A percentile compares a stretch with the other conserved stretches of the same genome.
Evolutionary conservation across 169 alveolate genomes (phyloP).

Genomic region (Plasmodium gallinaceum): DNA sequence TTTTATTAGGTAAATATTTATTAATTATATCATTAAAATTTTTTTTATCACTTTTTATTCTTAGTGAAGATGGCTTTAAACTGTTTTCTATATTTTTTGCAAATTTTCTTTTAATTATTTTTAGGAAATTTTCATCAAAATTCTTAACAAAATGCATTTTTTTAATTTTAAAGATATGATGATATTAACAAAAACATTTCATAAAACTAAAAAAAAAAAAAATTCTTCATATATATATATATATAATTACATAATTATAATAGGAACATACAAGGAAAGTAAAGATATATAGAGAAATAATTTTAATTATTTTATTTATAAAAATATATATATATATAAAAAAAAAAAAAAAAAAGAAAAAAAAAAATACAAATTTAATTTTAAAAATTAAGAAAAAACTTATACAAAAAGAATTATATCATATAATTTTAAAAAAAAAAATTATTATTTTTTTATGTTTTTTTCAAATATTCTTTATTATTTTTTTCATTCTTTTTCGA

Average conservation of each 20-base stretch:
- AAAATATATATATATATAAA: no score
- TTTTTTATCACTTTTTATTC: constrained; percentile 37
- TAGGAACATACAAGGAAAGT: not conserved
- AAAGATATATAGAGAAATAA: not conserved
- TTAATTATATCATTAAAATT: constrained; percentile 65
- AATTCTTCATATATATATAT: not conserved
- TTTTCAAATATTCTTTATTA: not conserved
- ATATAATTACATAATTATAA: not conserved
- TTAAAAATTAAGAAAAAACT: not conserved
- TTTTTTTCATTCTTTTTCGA: not conserved
- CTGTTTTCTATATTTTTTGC: constrained; percentile 10
- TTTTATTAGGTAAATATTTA: constrained; percentile 45
- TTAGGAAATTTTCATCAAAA: not conserved
- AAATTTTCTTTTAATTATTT: constrained; percentile 17
- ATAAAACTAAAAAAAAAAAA: not conserved
- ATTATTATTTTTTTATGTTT: not conserved
- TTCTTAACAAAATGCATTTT: constrained; percentile 6
- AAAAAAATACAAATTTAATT: not conserved
- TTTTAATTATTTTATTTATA: not conserved
- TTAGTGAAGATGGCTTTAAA: constrained; percentile 51
- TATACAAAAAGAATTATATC: not conserved
- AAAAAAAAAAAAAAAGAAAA: not conserved
- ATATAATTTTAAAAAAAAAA: not conserved
- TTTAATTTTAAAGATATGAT: not conserved
- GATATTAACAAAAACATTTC: not conserved